Evolutionary conservation across 1,139 yeast genomes (phyloP).

Genomic region (Sugiyamaella neomexicana): DNA sequence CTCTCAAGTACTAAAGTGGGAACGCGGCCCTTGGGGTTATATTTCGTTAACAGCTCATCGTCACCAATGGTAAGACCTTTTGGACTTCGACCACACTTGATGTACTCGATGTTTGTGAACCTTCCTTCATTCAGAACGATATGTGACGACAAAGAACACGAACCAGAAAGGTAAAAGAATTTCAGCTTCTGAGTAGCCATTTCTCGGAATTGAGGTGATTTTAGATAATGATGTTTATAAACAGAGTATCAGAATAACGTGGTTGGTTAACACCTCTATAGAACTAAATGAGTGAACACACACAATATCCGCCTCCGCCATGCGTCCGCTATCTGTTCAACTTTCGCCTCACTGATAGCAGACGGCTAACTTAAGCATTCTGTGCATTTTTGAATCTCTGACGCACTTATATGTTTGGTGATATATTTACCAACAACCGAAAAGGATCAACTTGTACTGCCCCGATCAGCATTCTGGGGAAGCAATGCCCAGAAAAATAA

Average conservation of each 20-base stretch:
- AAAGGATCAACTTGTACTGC: neutral
- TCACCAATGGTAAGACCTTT: constrained; percentile 3
- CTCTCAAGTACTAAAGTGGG: constrained; percentile 9
- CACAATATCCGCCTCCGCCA: too few species aligned
- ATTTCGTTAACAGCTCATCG: neutral
- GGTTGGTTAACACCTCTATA: too few species aligned
- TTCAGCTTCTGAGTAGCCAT: constrained; percentile 1
- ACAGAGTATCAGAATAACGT: neutral
- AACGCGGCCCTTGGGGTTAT: constrained; percentile 14
- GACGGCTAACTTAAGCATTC: neutral
- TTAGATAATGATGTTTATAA: neutral
- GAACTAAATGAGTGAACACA: too few species aligned
- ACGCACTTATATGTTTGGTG: too few species aligned
- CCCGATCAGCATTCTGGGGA: constrained; percentile 1
- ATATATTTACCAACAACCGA: too few species aligned
- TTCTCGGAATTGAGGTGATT: neutral
- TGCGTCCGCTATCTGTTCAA: too few species aligned
- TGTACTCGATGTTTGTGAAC: constrained; percentile 3
- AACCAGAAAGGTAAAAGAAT: constrained; percentile 10
- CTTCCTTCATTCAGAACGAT: constrained; percentile 3
- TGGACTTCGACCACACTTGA: constrained; percentile 4
- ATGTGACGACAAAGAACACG: constrained; percentile 10
- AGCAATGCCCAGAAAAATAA: neutral
- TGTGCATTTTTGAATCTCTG: neutral
- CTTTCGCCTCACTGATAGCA: too few species aligned